These are phyloP conservation scores for Penicillium silybi DNA, from an alignment of 495 filamentous ascomycete genomes.

Conservation along the genomic window DNA sequence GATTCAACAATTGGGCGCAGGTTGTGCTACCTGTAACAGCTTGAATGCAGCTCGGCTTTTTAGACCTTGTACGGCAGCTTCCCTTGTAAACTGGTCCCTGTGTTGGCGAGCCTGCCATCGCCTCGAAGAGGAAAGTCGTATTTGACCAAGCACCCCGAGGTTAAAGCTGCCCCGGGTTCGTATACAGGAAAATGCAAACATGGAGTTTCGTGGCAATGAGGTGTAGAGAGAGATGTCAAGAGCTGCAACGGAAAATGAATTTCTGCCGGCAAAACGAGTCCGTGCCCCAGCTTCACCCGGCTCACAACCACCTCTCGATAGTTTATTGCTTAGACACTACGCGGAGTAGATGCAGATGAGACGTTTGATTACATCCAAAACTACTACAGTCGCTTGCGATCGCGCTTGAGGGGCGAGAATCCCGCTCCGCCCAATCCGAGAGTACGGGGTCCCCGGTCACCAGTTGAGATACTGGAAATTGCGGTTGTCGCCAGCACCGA, in stretches of 20 bases:
- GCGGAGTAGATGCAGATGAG: background rate
- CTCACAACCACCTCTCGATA: background rate
- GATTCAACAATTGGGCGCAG: background rate
- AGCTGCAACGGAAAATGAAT: background rate
- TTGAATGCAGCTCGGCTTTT: conserved; percentile 94
- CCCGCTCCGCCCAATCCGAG: conserved; percentile 35
- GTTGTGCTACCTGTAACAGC: conserved; percentile 61
- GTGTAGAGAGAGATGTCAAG: background rate
- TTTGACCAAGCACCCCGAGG: conserved; percentile 2
- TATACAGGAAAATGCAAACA: conserved; percentile 5
- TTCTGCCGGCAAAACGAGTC: conserved; percentile 15
- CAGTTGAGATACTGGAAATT: conserved; percentile 14
- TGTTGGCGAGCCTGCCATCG: conserved; percentile 78
- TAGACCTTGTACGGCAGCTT: conserved; percentile 69
- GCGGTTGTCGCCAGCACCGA: conserved; percentile 8
- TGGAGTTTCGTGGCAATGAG: background rate
- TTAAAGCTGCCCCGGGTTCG: background rate
- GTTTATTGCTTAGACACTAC: background rate
- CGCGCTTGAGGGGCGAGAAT: conserved; percentile 82
- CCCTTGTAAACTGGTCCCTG: conserved; percentile 63
- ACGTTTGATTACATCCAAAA: background rate
- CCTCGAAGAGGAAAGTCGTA: conserved; percentile 61
- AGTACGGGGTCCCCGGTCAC: conserved; percentile 10
- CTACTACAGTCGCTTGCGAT: conserved; percentile 49
- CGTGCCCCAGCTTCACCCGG: background rate